Evolutionary conservation across 2,329 filamentous ascomycete genomes (phyloP).

Genomic region (Macrophomina pseudophaseolina): DNA sequence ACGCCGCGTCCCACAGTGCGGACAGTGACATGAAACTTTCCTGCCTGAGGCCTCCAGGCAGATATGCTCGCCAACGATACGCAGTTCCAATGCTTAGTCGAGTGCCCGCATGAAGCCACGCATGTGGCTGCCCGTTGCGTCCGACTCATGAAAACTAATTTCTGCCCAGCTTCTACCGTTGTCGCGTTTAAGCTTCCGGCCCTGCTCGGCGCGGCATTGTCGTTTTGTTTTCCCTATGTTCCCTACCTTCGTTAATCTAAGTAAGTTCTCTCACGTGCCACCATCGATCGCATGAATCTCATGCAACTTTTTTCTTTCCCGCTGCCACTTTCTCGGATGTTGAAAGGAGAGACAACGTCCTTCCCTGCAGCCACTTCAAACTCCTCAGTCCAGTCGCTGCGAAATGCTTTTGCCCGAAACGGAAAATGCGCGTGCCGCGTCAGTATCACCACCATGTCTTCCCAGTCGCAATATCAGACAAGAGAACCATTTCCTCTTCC

Average conservation of each 20-base stretch:
- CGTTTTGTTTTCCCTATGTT: neutral
- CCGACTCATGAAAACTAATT: too few relatives aligned
- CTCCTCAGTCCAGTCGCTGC: neutral
- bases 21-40: neutral
- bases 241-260: neutral
- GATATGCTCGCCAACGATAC: too few relatives aligned
- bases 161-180: neutral
- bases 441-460: neutral
- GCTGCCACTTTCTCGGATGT: too few relatives aligned
- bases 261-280: neutral
- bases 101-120: too few relatives aligned
- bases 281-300: constrained; percentile 4
- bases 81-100: too few relatives aligned
- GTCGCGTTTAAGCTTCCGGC: neutral
- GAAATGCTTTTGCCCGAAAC: neutral
- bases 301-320: neutral
- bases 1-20: neutral
- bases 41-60: too few relatives aligned
- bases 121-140: too few relatives aligned
- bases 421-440: neutral
- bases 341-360: too few relatives aligned
- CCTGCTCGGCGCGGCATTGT: too few relatives aligned
- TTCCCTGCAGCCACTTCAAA: neutral
- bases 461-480: too few relatives aligned
- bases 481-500: neutral